These are phyloP conservation scores for Colletotrichum lindemuthianum DNA, from an alignment of 2,329 filamentous ascomycete species.

Conservation along the genomic window DNA sequence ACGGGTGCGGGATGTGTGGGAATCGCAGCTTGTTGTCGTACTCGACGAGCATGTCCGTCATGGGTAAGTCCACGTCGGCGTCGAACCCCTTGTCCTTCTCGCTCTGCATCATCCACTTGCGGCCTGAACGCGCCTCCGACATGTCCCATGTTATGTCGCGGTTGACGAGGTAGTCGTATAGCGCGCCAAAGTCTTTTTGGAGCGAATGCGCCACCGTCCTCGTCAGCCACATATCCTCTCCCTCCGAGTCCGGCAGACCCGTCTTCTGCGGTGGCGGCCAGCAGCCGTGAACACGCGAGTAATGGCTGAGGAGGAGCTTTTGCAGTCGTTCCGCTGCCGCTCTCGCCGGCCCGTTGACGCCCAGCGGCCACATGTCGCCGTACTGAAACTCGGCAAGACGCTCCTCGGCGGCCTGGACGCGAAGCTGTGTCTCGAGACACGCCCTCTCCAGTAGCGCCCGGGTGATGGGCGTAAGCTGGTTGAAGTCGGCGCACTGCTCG, in stretches of 20 bases:
- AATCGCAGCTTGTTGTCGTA: slow-evolving; percentile 72
- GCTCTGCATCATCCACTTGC: slow-evolving; percentile 72
- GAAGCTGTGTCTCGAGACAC: slow-evolving; percentile 69
- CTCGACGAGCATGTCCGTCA: slow-evolving; percentile 73
- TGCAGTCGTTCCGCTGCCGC: slow-evolving; percentile 68
- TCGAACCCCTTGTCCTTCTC: slow-evolving; percentile 57
- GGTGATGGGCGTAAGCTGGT: slow-evolving; percentile 68
- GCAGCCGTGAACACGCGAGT: slow-evolving; percentile 63
- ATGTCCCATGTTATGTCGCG: slow-evolving; percentile 73
- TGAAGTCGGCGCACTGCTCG: slow-evolving; percentile 66
- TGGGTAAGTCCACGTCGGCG: slow-evolving; percentile 66
- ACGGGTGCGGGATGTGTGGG: slow-evolving; percentile 74
- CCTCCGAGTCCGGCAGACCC: slow-evolving; percentile 41
- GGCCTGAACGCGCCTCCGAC: slow-evolving; percentile 67
- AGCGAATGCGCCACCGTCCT: slow-evolving; percentile 65
- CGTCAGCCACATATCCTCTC: slow-evolving; percentile 68
- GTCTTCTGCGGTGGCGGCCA: slow-evolving; percentile 61
- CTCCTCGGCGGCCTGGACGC: slow-evolving; percentile 70
- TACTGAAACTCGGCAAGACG: slow-evolving; percentile 70
- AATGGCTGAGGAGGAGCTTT: slow-evolving; percentile 69
- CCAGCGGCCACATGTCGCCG: slow-evolving; percentile 66
- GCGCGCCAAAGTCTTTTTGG: slow-evolving; percentile 73
- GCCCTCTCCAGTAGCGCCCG: slow-evolving; percentile 70
- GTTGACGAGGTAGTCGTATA: slow-evolving; percentile 78
- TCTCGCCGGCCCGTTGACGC: slow-evolving; percentile 54